Base-by-base conservation (phyloP, 768 basidiomycete genomes). In the Russula vinacea region DNA sequence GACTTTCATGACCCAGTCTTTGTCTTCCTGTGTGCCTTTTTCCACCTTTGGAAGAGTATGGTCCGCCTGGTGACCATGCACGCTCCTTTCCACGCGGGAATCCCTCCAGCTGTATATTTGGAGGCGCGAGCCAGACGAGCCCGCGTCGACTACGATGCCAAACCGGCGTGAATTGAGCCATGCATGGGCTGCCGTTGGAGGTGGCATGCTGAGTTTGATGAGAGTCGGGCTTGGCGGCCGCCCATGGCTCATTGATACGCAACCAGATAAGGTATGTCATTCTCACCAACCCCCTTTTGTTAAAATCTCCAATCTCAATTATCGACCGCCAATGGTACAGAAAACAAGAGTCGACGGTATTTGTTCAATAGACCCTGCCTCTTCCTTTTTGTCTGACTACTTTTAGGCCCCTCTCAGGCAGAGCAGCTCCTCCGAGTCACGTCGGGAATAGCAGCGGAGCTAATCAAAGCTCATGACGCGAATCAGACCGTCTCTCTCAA, bases 21-120 rank as follows among this genome's bases (percentile, higher is more conserved):
- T 88, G 51, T 89, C 87, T 17, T 80, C 72, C 70, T 83, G 81
- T 3, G 93, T 90, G 2, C 96, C 97, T 72, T 96, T 98, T 76
- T 94, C 94, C 16, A 99, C 91, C 69, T 84, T 84, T 16, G 94
- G 94, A 51, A 98, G 76, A 3, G 78, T 76, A 65, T 83, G 78
- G 11, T 80, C 77, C 8, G 83, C 80, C 19, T 78, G 75, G 26
- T 78, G 76, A 61, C 78, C 78, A 55, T 81, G 78, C 62, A 84
- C 79, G 61, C 83, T 79, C 19, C 81, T 78, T 50, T 86, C 78
- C 9, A 80, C 74, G 62, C 84, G 80, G 24, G 95, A 89, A 74
- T 98, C 89, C 67, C 83, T 83, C 97, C 96, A 99, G 74, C 92
- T 94, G 78, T 99, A 98, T 69, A 98, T 93, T 74, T 98, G 95